Conservation (phyloP, 441 rosid species). For the Populus trichocarpa region DNA sequence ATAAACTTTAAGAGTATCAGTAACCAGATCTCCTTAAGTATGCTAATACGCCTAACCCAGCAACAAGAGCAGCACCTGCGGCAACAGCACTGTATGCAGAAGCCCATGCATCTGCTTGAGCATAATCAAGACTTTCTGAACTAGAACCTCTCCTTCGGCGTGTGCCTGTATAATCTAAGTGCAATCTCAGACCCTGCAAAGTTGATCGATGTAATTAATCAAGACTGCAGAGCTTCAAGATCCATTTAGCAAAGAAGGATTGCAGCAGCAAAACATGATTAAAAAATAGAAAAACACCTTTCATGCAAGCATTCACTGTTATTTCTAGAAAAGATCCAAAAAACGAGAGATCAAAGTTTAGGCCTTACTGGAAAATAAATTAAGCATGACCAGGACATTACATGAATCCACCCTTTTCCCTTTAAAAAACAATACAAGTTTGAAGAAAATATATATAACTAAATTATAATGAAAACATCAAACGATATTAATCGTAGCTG, state of each 20-base stretch:
- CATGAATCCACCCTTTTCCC: too few species aligned
- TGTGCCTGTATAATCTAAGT: constrained; percentile 66
- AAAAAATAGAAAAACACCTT: not conserved
- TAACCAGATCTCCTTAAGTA: constrained; percentile 58
- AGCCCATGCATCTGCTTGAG: constrained; percentile 76
- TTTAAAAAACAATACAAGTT: too few species aligned
- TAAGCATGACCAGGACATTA: too few species aligned
- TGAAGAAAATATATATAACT: too few species aligned
- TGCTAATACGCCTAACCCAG: constrained; percentile 78
- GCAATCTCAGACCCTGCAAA: constrained; percentile 83
- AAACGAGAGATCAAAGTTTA: too few species aligned
- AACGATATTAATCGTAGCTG: too few species aligned
- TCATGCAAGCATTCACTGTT: not conserved
- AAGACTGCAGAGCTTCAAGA: not conserved
- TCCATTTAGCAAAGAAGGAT: not conserved
- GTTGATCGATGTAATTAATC: constrained; percentile 3
- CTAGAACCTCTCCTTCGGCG: constrained; percentile 34
- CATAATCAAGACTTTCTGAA: constrained; percentile 56
- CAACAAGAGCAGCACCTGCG: constrained; percentile 90
- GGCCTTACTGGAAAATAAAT: too few species aligned
- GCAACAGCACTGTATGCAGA: constrained; percentile 83
- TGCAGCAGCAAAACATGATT: not conserved
- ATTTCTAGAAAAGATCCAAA: not conserved
- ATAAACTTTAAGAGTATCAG: constrained; percentile 14
- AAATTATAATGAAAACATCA: too few species aligned